Evolutionary conservation across 768 basidiomycete genomes (phyloP), one percentile per base, ranked within the genome.

Genomic region (Lanmaoa pseudosensibilis): DNA sequence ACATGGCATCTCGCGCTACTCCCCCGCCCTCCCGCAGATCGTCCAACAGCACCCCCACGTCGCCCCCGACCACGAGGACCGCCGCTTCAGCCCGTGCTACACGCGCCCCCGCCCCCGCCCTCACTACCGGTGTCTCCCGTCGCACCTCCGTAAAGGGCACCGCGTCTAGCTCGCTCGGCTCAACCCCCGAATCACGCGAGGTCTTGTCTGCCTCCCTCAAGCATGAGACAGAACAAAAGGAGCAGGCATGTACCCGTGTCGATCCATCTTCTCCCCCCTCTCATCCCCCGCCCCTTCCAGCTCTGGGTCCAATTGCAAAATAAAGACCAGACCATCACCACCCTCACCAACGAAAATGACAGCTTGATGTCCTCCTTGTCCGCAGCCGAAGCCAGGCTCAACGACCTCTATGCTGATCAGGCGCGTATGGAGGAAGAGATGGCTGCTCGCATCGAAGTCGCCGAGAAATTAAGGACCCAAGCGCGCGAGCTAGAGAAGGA

Each of bases 401-500:
- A 83, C 60, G 91, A 94, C 63, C 78, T 92, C 48, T 92, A 92
- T 66, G 77, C 86, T 13, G 92, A 94, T 61, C 91, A 93, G 69
- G 78, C 81, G 55, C 83, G 92, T 59, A 86, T 84, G 75, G 93
- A 95, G 70, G 79, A 85, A 57, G 91, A 94, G 64, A 75, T 94
- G 71, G 85, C 85, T 25, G 85, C 90, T 36, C 85, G 89, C 46
- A 85, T 92, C 61, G 91, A 94, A 63, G 84, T 94, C 37, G 76
- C 85, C 37, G 92, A 94, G 58, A 94, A 93, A 70, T 78, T 95
- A 50, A 78, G 93, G 56, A 72, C 78, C 18, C 90, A 94, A 72
- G 81, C 92, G 40, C 86, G 88, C 60, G 92, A 94, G 56, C 73
- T 94, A 19, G 94, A 95, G 75, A 92, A 85, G 72, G 93, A 95